Base-by-base conservation (phyloP, 345 rosid species). In the Microthlaspi erraticum region DNA sequence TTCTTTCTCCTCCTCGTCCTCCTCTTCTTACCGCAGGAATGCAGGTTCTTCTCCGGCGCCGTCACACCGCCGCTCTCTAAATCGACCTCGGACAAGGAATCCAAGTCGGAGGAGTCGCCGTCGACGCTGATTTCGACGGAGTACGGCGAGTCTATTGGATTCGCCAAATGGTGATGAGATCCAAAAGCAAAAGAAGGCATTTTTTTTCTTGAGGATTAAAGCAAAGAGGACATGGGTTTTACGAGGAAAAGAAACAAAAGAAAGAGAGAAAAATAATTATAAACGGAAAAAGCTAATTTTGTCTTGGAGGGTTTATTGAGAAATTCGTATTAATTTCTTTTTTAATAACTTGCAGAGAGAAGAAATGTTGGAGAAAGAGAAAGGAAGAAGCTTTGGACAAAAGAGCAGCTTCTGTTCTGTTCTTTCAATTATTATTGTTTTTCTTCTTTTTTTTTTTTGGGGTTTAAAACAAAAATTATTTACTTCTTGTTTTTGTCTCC, bases 11-110 rank as follows among this genome's bases (percentile, higher is more conserved):
- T 78, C 71, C 54, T 72, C 49, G 42, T 59, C 38, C 77, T 65
- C 50, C 56, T 67, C 77, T 73, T 66, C 45, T 66, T 57, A 29
- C 66, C 75, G 57, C 60, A 52, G 32, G 71, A 78, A 84, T 80
- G 84, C 77, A 71, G 78, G 64, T 77, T 76, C 78, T 67, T 60
- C 26, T 11, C 70, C 74, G 64, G 76, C 52, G 11, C 43, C 73
- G 50, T 60, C 41, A 67, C 56, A 6, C 55, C 42, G 32, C 89
- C 92, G 49, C 73, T 74, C 78, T 83, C 89, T 74, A 83, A 80
- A 69, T 79, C 82, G 43, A 81, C 72, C 29, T 87, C 87, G 5
- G 84, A 80, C 69, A 78, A 67, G 63, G 81, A 80, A 55, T 81
- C 84, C 6, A 82, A 68, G 66, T 55, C 82, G 8, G 82, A 64